phyloP scores from a whole-genome alignment of 805 yeast species.

The Candida sithepensis region DNA sequence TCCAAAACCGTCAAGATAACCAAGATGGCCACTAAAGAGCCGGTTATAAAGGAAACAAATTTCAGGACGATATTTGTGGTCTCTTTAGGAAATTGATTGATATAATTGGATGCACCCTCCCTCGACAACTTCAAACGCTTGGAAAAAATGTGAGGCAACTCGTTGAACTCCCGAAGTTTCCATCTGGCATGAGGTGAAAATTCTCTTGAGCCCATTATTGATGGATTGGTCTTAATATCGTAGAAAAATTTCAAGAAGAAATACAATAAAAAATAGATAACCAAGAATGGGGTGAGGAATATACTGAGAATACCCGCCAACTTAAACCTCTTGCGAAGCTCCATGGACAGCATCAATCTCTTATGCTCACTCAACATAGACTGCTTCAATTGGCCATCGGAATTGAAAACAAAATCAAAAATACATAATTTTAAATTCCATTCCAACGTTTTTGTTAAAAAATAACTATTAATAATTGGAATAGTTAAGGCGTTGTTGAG shows the following conservation, averaged over 20 bases:
- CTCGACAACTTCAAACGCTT: constrained; percentile 74
- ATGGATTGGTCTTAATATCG: constrained; percentile 87
- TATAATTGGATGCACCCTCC: constrained; percentile 76
- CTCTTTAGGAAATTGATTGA: constrained; percentile 90
- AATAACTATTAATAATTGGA: constrained; percentile 26
- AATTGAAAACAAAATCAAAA: constrained; percentile 79
- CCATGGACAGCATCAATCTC: constrained; percentile 61
- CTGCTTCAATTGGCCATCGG: constrained; percentile 75
- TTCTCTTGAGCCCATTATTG: constrained; percentile 75
- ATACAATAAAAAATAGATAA: constrained; percentile 73
- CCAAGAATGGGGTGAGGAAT: constrained; percentile 79
- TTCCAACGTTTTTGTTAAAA: constrained; percentile 82
- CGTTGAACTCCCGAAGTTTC: constrained; percentile 93
- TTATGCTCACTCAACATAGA: constrained; percentile 67
- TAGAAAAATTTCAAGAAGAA: constrained; percentile 90
- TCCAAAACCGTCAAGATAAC: constrained; percentile 76
- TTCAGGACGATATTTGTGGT: constrained; percentile 50
- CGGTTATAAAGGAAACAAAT: constrained; percentile 71
- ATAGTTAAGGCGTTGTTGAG: constrained; percentile 60
- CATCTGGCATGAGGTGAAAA: constrained; percentile 94
- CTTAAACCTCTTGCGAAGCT: constrained; percentile 73
- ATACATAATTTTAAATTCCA: constrained; percentile 92
- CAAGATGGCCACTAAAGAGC: constrained; percentile 85
- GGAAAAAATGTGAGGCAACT: constrained; percentile 82
- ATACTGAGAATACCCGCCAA: constrained; percentile 86